phyloP scores from a whole-genome alignment of 2,329 filamentous ascomycete genomes.

The Didymella sp. region DNA sequence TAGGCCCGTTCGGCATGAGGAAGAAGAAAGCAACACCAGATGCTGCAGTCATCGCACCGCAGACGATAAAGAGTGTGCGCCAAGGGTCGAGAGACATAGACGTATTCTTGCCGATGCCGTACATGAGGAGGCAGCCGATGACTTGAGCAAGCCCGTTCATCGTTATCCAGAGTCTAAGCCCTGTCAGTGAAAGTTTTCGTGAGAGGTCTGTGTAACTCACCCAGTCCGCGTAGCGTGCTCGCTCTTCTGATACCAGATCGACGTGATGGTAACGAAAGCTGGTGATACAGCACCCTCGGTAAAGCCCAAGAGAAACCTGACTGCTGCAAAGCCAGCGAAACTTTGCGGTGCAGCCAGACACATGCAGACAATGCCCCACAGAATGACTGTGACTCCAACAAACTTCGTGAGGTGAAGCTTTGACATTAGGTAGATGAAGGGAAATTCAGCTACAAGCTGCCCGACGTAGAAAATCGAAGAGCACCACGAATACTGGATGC shows the following conservation, averaged over 20 bases:
- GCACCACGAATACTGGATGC: constrained; percentile 59
- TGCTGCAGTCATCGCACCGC: constrained; percentile 56
- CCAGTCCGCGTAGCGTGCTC: constrained; percentile 37
- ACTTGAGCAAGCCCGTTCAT: constrained; percentile 58
- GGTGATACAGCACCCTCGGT: constrained; percentile 56
- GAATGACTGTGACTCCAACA: constrained; percentile 55
- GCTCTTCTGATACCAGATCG: constrained; percentile 38
- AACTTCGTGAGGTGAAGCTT: constrained; percentile 59
- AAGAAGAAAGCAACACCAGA: constrained; percentile 56
- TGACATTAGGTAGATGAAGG: constrained; percentile 61
- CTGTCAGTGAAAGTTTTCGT: background rate
- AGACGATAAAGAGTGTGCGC: constrained; percentile 59
- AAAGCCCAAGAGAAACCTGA: constrained; percentile 53
- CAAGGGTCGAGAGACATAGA: constrained; percentile 53
- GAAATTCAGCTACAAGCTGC: constrained; percentile 54
- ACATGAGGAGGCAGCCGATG: constrained; percentile 58
- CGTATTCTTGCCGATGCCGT: constrained; percentile 55
- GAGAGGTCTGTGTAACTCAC: constrained; percentile 5
- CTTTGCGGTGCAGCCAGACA: constrained; percentile 53
- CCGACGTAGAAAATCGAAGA: constrained; percentile 57
- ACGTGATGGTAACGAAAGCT: constrained; percentile 57
- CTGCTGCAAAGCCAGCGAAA: constrained; percentile 50
- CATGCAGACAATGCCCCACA: constrained; percentile 55
- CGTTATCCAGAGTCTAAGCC: constrained; percentile 51
- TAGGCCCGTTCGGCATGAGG: constrained; percentile 56